Base-by-base conservation (phyloP, 1,284 basidiomycete genomes). In the Anthracocystis panici-leucophaei region DNA sequence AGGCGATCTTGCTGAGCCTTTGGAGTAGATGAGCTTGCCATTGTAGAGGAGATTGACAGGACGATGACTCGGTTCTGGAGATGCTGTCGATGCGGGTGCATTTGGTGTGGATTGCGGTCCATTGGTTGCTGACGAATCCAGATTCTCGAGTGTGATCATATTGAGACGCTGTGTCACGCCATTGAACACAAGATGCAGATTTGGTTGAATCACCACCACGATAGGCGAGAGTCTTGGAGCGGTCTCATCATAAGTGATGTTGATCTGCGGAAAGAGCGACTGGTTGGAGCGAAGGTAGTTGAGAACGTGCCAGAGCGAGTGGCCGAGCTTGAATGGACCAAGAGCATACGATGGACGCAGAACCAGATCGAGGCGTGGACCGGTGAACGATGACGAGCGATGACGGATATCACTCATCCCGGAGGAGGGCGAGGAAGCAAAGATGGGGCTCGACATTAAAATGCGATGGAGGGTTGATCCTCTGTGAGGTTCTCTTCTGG, bases 241-340 rank as follows among this genome's bases (percentile, higher is more conserved):
- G 2, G 49, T 18, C 12, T 68, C 49, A 38, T 76, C 74, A 25
- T 65, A 76, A 25, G 55, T 59, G 61, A 77, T 58, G 65, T 71
- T 60, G 65, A 77, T 57, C 41, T 77, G 71, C 1, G 75, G 75
- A 29, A 75, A 77, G 38, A 75, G 62, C 2, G 65, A 70, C 16
- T 71, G 71, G 10, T 75, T 58, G 23, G 75, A 77, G 14, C 75
- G 67, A 6, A 77, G 68, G 27, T 77, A 71, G 68, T 77, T 73
- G 66, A 77, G 58, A 6, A 63, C 52, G 42, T 77, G 75, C 71
- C 75, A 77, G n/a, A 77, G 71, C n/a, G 75, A 68, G 58, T 75
- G 71, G 23, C 75, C 75, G 5, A 77, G 71, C 57, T 65, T 70
- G 65, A 77, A 77, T 1, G 75, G 75, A 8, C 75, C 75, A 10